phyloP scores from a whole-genome alignment of 306 rosid species.

The Canavalia gladiata region DNA sequence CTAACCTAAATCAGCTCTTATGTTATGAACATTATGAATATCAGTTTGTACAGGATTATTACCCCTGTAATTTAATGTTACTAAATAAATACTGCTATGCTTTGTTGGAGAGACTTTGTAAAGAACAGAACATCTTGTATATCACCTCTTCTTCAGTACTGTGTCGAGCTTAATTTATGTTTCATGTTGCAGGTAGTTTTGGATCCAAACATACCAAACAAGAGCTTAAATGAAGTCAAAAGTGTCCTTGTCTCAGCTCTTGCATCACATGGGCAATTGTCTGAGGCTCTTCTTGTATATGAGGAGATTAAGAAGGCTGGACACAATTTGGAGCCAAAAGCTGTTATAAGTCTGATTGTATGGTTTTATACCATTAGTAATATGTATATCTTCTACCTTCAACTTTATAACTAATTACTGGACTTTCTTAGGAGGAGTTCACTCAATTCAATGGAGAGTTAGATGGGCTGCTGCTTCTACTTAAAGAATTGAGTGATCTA shows the following conservation, averaged over 20 bases:
- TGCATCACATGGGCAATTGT: constrained; percentile 71
- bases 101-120: constrained; percentile 21
- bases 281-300: constrained; percentile 66
- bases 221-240: constrained; percentile 68
- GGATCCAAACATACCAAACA: constrained; percentile 58
- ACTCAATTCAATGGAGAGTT: constrained; percentile 62
- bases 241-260: constrained; percentile 81
- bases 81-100: background rate
- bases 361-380: constrained; percentile 46
- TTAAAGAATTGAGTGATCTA: constrained; percentile 62
- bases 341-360: constrained; percentile 75
- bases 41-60: background rate
- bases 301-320: constrained; percentile 75
- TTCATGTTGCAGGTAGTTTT: constrained; percentile 64
- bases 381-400: constrained; percentile 33
- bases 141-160: background rate
- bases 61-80: background rate
- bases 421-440: constrained; percentile 68
- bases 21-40: constrained; percentile 1
- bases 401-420: background rate
- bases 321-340: constrained; percentile 72
- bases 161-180: constrained; percentile 7
- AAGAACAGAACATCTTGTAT: constrained; percentile 6
- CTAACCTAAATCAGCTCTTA: background rate
- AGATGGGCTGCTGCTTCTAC: constrained; percentile 68